phyloP scores from a whole-genome alignment of 73 alveolate genomes.

The Paramecium sonneborni region DNA sequence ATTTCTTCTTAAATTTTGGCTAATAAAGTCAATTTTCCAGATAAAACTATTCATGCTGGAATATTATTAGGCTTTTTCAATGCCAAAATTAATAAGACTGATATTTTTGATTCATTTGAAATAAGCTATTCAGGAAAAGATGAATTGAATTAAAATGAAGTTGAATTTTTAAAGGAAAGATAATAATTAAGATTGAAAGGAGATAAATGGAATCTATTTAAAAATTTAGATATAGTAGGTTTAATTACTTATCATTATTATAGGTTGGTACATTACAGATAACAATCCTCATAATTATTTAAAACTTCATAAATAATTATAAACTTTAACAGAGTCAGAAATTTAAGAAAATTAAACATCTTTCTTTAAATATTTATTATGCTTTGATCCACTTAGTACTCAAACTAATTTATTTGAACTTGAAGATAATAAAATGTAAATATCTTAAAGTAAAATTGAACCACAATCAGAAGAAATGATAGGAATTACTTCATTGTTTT shows the following conservation, averaged over 20 bases:
- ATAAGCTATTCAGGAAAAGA: neutral
- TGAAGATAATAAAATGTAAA: neutral
- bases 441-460: neutral
- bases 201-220: conserved; percentile 46
- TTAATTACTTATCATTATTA: neutral
- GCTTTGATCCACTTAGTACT: neutral
- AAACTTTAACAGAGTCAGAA: neutral
- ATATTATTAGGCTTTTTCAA: neutral
- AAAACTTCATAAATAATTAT: neutral
- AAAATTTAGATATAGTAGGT: conserved; percentile 1
- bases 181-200: neutral
- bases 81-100: neutral
- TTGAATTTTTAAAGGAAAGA: conserved; percentile 15
- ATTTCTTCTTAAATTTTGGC: neutral
- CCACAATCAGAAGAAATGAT: conserved; percentile 44
- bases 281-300: neutral
- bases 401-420: neutral
- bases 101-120: conserved; percentile 4
- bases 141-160: neutral
- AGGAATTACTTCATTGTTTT: neutral
- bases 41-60: neutral
- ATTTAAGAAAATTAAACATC: neutral
- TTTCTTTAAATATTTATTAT: neutral
- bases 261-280: conserved; percentile 53
- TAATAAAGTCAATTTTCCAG: neutral